These are phyloP conservation scores for Solanum pimpinellifolium DNA, from an alignment of 257 asterid species.

Conservation along the genomic window DNA sequence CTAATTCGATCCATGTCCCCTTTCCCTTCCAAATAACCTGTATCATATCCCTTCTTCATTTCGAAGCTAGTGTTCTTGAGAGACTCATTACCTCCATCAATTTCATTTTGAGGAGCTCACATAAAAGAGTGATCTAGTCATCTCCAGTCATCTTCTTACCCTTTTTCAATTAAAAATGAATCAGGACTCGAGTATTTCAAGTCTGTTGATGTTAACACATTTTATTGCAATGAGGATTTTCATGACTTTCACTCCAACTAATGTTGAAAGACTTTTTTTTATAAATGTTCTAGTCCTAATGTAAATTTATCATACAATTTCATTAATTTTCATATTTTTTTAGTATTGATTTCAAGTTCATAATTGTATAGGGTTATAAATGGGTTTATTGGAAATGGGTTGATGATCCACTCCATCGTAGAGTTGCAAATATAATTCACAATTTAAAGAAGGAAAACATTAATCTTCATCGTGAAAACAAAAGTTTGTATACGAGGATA, in stretches of 20 bases:
- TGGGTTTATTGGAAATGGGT: neutral
- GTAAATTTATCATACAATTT: neutral
- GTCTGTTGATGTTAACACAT: neutral
- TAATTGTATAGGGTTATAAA: neutral
- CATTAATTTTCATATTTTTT: neutral
- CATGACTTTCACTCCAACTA: neutral
- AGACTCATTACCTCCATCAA: too few relatives aligned
- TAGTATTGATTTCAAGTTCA: neutral
- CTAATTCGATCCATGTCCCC: too few relatives aligned
- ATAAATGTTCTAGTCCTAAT: neutral
- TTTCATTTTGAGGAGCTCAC: too few relatives aligned
- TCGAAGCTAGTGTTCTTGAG: too few relatives aligned
- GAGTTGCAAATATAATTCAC: neutral
- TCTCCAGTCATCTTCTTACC: too few relatives aligned
- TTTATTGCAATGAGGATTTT: neutral
- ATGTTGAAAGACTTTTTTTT: too few relatives aligned
- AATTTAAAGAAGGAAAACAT: neutral
- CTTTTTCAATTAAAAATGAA: neutral
- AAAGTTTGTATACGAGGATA: neutral
- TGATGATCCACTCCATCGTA: neutral
- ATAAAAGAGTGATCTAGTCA: too few relatives aligned
- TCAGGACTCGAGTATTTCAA: neutral
- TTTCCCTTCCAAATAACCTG: too few relatives aligned
- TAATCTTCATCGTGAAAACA: neutral
- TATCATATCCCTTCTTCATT: too few relatives aligned